Evolutionary conservation across 2,329 filamentous ascomycete species (phyloP), one percentile per base, ranked within the genome.

Genomic region (Sclerotinia subarctica): DNA sequence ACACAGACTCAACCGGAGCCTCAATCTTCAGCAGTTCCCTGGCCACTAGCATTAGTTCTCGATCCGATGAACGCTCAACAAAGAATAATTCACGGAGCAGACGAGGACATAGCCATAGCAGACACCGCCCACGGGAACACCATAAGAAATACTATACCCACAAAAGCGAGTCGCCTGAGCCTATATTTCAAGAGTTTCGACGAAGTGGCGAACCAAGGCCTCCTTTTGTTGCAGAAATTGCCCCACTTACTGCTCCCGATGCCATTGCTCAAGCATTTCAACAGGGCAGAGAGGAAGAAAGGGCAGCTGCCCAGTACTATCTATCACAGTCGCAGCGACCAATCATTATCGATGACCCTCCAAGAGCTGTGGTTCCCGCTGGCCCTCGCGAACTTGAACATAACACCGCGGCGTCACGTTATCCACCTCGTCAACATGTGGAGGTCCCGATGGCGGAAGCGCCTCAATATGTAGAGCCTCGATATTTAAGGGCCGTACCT

Each of bases 261-360:
- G 74, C 75, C 26, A 54, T 63, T 35, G 24, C 38, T 64, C 68
- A 73, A 58, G 74, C 74, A 44, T 72, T 74, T 5, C 73, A 69
- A 56, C 62, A 70, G 2, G 75, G 76, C 67, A 72, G 69, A 19
- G 70, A 73, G 26, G 72, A 70, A 11, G 74, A 77, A 63, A 71
- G 69, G 56, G 69, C 70, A 15, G 59, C 64, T 19, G 64, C 26
- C 32, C 65, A 72, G 26, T 72, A 68, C 2, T 52, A 69, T 59
- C 21, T 67, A 38, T 64, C 67, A 29, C 68, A 66, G 46, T 54
- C 67, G 29, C 66, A 68, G 64, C 60, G 68, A 65, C 60, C 69
- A 24, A 29, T 62, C 21, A 46, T 53, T 10, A 24, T 54, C 35
- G 49, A 67, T 38, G 65, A 67, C 21, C 57, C 65, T 38, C 15